Conservation (phyloP, 2,329 filamentous ascomycete genomes). For the Colletotrichum sp. region DNA sequence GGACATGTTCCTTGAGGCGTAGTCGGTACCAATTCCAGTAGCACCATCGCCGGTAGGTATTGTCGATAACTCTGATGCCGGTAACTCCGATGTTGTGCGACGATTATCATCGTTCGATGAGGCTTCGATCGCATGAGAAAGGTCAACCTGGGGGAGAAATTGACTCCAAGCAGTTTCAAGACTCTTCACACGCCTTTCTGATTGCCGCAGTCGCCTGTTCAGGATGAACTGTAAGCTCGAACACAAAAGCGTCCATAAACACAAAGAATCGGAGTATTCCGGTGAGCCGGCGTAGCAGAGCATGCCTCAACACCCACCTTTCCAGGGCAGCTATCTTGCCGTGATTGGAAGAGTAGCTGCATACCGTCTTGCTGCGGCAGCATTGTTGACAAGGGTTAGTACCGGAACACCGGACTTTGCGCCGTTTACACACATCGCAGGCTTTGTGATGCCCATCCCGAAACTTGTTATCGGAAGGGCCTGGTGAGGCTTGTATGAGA, state of each 20-base stretch:
- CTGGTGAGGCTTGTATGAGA: background rate
- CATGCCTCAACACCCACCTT: background rate
- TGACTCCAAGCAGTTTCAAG: background rate
- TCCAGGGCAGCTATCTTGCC: background rate
- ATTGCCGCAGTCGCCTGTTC: background rate
- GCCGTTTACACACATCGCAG: background rate
- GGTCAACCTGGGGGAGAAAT: background rate
- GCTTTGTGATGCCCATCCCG: background rate
- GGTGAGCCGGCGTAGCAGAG: background rate
- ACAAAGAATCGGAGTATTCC: background rate
- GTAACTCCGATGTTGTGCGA: background rate
- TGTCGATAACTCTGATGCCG: background rate
- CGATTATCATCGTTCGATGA: background rate
- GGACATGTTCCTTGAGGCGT: background rate
- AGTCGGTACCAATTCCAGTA: background rate
- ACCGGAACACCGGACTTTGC: background rate
- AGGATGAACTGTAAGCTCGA: background rate
- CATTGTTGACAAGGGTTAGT: background rate
- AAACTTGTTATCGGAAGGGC: background rate
- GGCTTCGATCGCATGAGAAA: background rate
- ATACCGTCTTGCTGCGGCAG: background rate
- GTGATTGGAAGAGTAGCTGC: background rate
- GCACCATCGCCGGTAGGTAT: background rate
- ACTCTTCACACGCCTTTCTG: background rate
- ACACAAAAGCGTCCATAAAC: background rate